Evolutionary conservation across 2,329 filamentous ascomycete genomes (phyloP), one percentile per base, ranked within the genome.

Genomic region (Ophiocordyceps polyrhachis-furcata): DNA sequence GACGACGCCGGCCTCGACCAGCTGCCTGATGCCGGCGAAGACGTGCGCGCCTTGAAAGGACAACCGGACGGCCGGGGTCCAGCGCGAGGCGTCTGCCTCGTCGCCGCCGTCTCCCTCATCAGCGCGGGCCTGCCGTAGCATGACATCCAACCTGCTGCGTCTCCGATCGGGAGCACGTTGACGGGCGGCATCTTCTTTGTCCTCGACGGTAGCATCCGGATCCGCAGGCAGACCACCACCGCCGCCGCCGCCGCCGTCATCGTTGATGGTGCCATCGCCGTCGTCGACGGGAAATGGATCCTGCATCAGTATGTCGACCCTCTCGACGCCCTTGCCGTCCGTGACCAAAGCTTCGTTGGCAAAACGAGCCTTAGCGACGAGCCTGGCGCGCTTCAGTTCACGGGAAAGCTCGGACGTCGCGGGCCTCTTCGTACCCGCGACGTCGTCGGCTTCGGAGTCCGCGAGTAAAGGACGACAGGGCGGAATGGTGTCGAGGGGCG

Each of bases 1-100:
- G 23, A 93, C 66, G 43, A 83, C 69, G 0, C 84, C 85, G 15
- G 74, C 64, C 58, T 93, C 85, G 0, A 89, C 81, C 29, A 93
- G 68, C 54, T 81, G 76, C 42, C 84, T 72, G 21, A 93, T 69
- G 0, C 87, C 87, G 0, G 80, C 79, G 62, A 93, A 89, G 3
- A 93, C 78, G 56, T 93, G 84, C 1, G 71, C 61, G 0, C 87
- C 87, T 37, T 79, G 73, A 49, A 94, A 83, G 0, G 75, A 78
- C 11, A 93, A 60, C 19, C 72, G 70, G 17, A 84, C 47, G 3
- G 54, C 53, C 15, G 60, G 61, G 49, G 38, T 53, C 62, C 62
- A 65, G 41, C 43, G 47, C 4, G 52, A 49, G 14, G 53, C 44
- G 12, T 55, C 55, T 11, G 55, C 56, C 9, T 58, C 57, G 7